Percentiles rank a stretch among this genome's conserved stretches.
Conservation (phyloP, 306 rosid species). For the Corylus americana region DNA sequence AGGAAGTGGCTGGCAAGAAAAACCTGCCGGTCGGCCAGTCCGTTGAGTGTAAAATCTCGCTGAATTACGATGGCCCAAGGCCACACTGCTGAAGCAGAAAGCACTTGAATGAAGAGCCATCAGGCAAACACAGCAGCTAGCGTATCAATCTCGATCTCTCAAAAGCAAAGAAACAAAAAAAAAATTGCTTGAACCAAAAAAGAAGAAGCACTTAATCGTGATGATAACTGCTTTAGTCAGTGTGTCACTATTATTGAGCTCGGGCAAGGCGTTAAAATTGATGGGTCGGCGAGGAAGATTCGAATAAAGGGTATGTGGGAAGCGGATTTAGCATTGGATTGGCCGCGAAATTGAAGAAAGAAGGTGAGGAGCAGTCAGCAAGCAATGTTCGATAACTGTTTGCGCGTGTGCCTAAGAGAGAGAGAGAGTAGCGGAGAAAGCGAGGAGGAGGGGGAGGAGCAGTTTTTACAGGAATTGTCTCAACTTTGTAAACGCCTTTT, state of each 20-base stretch:
- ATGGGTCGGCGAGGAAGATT: constrained; percentile 16
- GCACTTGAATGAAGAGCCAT: constrained; percentile 74
- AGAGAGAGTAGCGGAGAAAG: not conserved
- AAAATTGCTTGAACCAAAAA: not conserved
- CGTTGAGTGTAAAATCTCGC: constrained; percentile 35
- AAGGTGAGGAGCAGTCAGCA: not conserved
- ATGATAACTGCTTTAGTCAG: not conserved
- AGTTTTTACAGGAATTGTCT: too few species aligned
- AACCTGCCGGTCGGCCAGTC: constrained; percentile 37
- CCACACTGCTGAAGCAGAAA: constrained; percentile 41
- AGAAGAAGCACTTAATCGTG: not conserved
- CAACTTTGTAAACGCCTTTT: not conserved
- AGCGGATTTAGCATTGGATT: constrained; percentile 20
- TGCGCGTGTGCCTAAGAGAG: not conserved
- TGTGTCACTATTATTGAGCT: not conserved
- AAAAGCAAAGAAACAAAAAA: not conserved
- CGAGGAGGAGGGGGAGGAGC: not conserved
- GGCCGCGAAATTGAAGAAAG: constrained; percentile 9
- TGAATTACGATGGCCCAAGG: constrained; percentile 38
- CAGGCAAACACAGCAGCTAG: constrained; percentile 14
- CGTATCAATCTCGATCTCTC: not conserved
- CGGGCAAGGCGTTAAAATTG: constrained; percentile 4
- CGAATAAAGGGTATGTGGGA: not conserved
- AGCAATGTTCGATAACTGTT: not conserved
- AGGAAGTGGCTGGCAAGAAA: constrained; percentile 36